These are phyloP conservation scores for Sodiomyces alkalinus DNA, from an alignment of 2,329 filamentous ascomycete genomes.

Conservation along the genomic window DNA sequence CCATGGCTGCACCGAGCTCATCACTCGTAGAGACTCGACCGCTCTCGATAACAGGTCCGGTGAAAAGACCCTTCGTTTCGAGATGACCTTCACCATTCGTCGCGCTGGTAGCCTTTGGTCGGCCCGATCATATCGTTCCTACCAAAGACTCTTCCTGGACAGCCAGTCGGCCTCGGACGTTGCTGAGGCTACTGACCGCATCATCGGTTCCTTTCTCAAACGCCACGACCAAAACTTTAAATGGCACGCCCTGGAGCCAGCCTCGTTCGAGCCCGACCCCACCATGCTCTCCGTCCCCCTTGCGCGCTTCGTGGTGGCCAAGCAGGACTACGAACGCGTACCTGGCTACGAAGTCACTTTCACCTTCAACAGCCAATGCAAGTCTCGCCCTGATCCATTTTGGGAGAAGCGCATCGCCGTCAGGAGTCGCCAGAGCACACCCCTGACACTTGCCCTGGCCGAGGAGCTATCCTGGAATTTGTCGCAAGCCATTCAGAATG, in stretches of 20 bases:
- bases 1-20: constrained; percentile 35
- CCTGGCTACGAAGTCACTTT: constrained; percentile 35
- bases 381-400: constrained; percentile 16
- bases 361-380: constrained; percentile 25
- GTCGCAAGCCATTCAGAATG: constrained; percentile 23
- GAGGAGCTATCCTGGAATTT: constrained; percentile 32
- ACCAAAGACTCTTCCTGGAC: constrained; percentile 31
- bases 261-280: constrained; percentile 20
- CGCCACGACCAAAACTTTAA: constrained; percentile 33
- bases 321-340: constrained; percentile 27
- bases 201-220: constrained; percentile 33
- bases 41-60: constrained; percentile 24
- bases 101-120: constrained; percentile 25
- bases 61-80: constrained; percentile 31
- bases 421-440: constrained; percentile 30
- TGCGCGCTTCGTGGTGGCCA: constrained; percentile 25
- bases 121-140: constrained; percentile 31
- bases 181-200: constrained; percentile 31
- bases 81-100: constrained; percentile 30
- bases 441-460: constrained; percentile 27
- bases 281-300: constrained; percentile 30
- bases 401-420: constrained; percentile 26
- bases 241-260: constrained; percentile 24
- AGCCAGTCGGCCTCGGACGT: constrained; percentile 28
- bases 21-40: constrained; percentile 33